Evolutionary conservation across 139 green algal species (phyloP).

Genomic region (Chlamydomonas incerta): DNA sequence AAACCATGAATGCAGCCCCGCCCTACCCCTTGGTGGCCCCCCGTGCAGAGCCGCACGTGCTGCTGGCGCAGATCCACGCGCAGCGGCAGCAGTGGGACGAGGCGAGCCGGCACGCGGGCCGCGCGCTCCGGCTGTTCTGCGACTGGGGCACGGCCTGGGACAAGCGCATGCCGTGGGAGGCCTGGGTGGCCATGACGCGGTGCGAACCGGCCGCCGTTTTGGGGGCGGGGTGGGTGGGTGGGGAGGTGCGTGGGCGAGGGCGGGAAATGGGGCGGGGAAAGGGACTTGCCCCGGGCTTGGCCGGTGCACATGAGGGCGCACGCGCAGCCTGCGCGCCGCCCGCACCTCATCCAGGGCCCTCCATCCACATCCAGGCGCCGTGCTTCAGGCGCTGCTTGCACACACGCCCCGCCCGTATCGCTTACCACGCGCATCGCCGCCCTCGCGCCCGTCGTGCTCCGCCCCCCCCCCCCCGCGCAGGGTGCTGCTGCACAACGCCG

Average conservation of each 20-base stretch:
- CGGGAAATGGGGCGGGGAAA: no score
- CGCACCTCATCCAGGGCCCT: no score
- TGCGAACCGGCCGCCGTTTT: background rate
- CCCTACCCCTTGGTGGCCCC: background rate
- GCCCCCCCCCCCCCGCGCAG: no score
- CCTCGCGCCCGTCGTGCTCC: no score
- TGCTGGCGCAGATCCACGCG: conserved; percentile 34
- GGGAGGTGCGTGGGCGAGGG: background rate
- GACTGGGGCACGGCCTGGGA: conserved; percentile 39
- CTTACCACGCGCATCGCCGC: no score
- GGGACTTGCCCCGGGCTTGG: background rate
- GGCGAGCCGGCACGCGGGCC: background rate
- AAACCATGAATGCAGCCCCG: background rate
- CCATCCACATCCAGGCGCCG: no score
- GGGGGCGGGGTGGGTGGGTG: background rate
- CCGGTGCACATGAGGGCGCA: no score
- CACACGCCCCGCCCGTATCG: no score
- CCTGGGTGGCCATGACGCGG: conserved; percentile 32
- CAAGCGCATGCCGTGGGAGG: conserved; percentile 46
- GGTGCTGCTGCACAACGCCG: background rate
- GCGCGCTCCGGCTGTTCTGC: conserved; percentile 1
- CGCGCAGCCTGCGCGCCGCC: no score
- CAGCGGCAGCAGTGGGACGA: conserved; percentile 17
- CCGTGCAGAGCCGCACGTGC: conserved; percentile 45
- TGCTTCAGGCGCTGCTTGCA: no score